Evolutionary conservation across 371 early-diverging fungal species (phyloP), one percentile per base, ranked within the genome.

Genomic region (Cokeromyces recurvatus): DNA sequence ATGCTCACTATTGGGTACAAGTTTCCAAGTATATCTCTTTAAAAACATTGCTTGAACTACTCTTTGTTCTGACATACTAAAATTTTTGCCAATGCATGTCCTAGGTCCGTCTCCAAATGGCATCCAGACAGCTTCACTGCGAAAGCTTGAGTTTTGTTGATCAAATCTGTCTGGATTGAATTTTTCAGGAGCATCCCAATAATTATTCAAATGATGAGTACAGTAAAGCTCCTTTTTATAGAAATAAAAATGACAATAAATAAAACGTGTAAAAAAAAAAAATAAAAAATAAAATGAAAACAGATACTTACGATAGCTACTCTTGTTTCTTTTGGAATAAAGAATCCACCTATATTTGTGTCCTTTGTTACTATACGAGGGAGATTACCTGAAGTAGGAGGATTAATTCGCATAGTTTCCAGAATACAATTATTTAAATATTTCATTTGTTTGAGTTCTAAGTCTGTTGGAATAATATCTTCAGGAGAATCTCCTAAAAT

Each of bases 401-500:
- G 66, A 54, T 67, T 69, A 38, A 68, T 57, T 24, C 77, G 62
- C 61, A 76, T 53, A 0, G 73, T 59, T 50, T 64, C 65, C 42
- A 53, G 48, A 31, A 77, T 66, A 27, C 74, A 64, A 32, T 57
- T 53, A 32, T 74, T 62, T 6, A 74, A 34, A 51, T 73, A 77
- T 9, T 46, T 47, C 51, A 83, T 57, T 22, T 68, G 48, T 15
- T 51, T 45, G 19, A 71, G 53, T 46, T 78, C 63, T 44, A 64
- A 66, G 31, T 59, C 54, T 7, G 64, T 70, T 2, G 75, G 79
- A n/a, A 65, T 53, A 2, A 64, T 44, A 32, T 76, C 79, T 17
- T 62, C 48, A 15, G 62, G 59, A 3, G 43, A 58, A 36, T 76
- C 71, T 16, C 80, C 83, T 29, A 85, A 23, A 14, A 80, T 53